Evolutionary conservation across 2,329 filamentous ascomycete genomes (phyloP), one percentile per base, ranked within the genome.

Genomic region (Boeremia exigua): DNA sequence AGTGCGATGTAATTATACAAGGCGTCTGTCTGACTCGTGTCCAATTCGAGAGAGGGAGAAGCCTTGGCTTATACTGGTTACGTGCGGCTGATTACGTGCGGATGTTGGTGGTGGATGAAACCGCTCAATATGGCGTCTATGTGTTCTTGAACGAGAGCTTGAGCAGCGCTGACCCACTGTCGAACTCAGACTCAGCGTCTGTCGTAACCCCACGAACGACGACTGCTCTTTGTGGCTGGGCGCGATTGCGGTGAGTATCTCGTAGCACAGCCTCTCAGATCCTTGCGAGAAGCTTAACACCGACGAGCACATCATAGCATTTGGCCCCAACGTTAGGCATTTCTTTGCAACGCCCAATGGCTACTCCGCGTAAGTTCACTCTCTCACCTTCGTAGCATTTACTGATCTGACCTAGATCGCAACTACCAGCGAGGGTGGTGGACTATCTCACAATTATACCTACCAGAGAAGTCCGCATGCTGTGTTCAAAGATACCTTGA

Each of bases 231-330:
- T 84, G 52, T 75, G 72, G 17, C 65, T 67, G 9, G 89, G 91
- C 83, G 96, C 88, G 60, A 96, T 84, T 61, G 93, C 88, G 50
- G 98, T 77, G 14, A 95, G 95, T 61, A 87, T 89, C 77, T 98
- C 91, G 69, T 97, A 97, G 74, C 89, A 90, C 47, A 99, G 78
- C 71, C 93, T 86, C n/a, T n/a, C n/a, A n/a, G n/a, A n/a, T n/a
- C n/a, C n/a, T n/a, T n/a, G n/a, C 6, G 56, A 68, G 15, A 52
- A 50, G 2, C 60, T 66, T 19, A 34, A 37, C n/a, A 27, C 51
- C 6, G 62, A 72, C 17, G 19, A 66, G 11, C 73, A 74, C 30
- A 60, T 70, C 29, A 48, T 69, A 38, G 67, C 66, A 1, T 67
- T 71, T 34, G 65, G 71, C 8, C 63, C 62, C 10, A 51, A 51